phyloP scores from a whole-genome alignment of 169 alveolate species.

The Eimeria maxima region DNA sequence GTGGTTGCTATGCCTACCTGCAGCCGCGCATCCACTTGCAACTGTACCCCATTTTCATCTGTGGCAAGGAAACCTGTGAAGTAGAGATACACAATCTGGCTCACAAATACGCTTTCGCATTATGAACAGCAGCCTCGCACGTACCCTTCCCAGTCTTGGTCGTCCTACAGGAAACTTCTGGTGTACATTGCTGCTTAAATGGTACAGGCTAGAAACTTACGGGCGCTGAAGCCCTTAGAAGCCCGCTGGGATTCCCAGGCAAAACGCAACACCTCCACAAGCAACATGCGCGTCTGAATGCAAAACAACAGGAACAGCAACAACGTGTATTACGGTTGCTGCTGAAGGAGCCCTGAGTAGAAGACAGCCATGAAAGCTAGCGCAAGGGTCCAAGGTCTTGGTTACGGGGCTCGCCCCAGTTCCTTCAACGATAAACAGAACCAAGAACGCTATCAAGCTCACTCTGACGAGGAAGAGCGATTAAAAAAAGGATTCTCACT shows the following conservation, averaged over 20 bases:
- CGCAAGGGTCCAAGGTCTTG: neutral
- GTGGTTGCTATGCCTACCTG: neutral
- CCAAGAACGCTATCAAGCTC: neutral
- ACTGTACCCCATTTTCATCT: neutral
- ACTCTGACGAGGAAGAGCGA: neutral
- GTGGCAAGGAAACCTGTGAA: neutral
- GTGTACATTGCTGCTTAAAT: neutral
- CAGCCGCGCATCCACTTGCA: constrained; percentile 11
- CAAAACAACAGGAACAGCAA: neutral
- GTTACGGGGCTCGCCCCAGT: neutral
- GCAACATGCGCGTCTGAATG: neutral
- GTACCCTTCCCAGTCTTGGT: neutral
- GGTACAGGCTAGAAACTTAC: neutral
- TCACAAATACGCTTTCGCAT: too few species aligned
- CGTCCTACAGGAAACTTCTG: neutral
- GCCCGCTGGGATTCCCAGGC: neutral
- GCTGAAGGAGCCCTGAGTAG: neutral
- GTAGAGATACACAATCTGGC: neutral
- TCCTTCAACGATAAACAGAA: neutral
- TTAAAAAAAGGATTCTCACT: neutral
- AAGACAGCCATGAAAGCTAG: neutral
- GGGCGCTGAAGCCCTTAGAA: neutral
- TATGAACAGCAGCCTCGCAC: neutral
- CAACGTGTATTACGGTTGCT: neutral
- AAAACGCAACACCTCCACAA: neutral